Evolutionary conservation across 1,284 basidiomycete species (phyloP).

Genomic region (Ceratobasidium papillatum): DNA sequence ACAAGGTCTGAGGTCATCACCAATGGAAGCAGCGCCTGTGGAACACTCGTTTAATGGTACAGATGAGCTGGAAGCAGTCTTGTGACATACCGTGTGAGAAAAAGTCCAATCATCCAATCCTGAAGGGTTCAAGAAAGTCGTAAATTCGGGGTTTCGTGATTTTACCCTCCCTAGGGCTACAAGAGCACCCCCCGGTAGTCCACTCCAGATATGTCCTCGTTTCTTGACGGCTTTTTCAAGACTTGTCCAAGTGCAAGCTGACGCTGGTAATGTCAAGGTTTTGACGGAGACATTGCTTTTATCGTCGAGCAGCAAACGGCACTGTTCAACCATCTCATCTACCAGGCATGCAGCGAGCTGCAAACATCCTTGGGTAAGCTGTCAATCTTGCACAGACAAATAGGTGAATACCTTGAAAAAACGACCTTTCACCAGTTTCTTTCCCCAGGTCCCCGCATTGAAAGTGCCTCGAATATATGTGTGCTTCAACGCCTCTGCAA

Average conservation of each 20-base stretch:
- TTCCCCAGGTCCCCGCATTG: constrained; percentile 15
- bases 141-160: not conserved
- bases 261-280: not conserved
- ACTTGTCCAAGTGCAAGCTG: not conserved
- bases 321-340: constrained; percentile 6
- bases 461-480: not conserved
- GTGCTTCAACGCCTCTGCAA: not conserved
- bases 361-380: not conserved
- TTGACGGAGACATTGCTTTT: not conserved
- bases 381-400: not conserved
- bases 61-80: not conserved
- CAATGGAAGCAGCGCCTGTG: not conserved
- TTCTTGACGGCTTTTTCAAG: not conserved
- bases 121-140: not conserved
- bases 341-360: not conserved
- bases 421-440: constrained; percentile 7
- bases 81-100: not conserved
- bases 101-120: not conserved
- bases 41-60: not conserved
- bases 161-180: not conserved
- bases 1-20: not conserved
- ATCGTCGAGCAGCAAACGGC: not conserved
- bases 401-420: not conserved
- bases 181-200: not conserved
- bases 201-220: not conserved